These are phyloP conservation scores for Edhazardia aedis DNA, from an alignment of 371 early-diverging fungal species.

Conservation along the genomic window DNA sequence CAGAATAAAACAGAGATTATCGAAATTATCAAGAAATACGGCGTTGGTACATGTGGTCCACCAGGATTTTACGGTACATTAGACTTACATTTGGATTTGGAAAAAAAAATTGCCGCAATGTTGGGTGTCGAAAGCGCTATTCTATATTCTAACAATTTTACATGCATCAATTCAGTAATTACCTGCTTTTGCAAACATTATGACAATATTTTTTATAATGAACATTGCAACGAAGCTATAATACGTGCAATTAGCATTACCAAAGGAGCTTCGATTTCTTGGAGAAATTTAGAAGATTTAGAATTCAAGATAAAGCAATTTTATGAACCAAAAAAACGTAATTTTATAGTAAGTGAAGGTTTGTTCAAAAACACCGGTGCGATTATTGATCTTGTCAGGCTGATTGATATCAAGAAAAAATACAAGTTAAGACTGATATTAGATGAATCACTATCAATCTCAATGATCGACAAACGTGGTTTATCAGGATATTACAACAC, in stretches of 20 bases:
- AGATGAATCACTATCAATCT: conserved; percentile 71
- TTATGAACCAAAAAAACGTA: background rate
- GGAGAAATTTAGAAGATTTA: conserved; percentile 25
- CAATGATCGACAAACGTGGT: background rate
- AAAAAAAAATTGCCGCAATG: conserved; percentile 62
- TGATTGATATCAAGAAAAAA: conserved; percentile 68
- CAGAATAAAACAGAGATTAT: conserved; percentile 54
- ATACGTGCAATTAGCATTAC: conserved; percentile 34
- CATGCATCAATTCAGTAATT: conserved; percentile 71
- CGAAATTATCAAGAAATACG: conserved; percentile 68
- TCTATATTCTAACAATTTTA: conserved; percentile 84
- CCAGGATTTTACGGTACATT: conserved; percentile 97
- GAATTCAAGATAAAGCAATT: background rate
- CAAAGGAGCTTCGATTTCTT: conserved; percentile 28
- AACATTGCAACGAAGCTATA: conserved; percentile 33
- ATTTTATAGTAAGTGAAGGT: conserved; percentile 79
- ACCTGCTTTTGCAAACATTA: conserved; percentile 87
- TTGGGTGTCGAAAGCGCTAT: conserved; percentile 70
- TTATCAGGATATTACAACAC: conserved; percentile 4
- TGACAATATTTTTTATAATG: conserved; percentile 63
- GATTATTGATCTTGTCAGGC: conserved; percentile 58
- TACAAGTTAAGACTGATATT: conserved; percentile 85
- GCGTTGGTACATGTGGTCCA: conserved; percentile 87
- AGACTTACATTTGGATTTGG: conserved; percentile 84
- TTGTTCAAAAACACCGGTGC: conserved; percentile 75